Evolutionary conservation across 768 basidiomycete genomes (phyloP).

Genomic region (Serendipita sp.): DNA sequence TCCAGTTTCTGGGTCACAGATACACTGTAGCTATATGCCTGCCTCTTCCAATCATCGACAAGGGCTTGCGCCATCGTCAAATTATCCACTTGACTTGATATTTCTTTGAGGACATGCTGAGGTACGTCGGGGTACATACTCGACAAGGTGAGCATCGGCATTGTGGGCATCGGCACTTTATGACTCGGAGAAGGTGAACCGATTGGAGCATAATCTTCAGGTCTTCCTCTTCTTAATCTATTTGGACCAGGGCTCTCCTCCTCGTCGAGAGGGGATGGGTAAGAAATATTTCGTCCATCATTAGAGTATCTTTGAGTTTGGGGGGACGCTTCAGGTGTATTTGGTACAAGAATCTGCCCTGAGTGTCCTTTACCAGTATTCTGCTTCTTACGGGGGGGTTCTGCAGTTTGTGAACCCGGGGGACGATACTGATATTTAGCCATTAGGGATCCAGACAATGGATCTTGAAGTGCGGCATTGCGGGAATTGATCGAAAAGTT

Average conservation of each 20-base stretch:
- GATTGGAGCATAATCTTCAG: not conserved
- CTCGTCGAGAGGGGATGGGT: not conserved
- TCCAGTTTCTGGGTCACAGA: not conserved
- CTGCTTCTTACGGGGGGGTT: slow-evolving; percentile 2
- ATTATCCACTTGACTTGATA: not conserved
- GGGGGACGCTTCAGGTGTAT: not conserved
- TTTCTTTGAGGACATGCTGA: not conserved
- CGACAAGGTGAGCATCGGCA: not conserved
- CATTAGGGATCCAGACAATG: not conserved
- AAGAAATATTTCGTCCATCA: not conserved
- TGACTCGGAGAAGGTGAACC: not conserved
- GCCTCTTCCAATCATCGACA: not conserved
- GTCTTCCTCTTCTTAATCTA: not conserved
- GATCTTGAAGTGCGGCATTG: not conserved
- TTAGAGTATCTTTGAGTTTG: not conserved
- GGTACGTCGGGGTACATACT: not conserved
- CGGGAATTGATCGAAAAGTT: not conserved
- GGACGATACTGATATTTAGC: not conserved
- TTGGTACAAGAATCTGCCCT: not conserved
- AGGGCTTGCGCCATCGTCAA: not conserved
- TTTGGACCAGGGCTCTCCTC: slow-evolving; percentile 2
- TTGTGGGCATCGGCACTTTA: not conserved
- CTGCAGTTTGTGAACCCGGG: not conserved
- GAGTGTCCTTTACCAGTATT: not conserved
- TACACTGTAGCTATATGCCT: not conserved